Conservation (phyloP, 2,329 filamentous ascomycete genomes). For the Phyllosticta citrichinensis region DNA sequence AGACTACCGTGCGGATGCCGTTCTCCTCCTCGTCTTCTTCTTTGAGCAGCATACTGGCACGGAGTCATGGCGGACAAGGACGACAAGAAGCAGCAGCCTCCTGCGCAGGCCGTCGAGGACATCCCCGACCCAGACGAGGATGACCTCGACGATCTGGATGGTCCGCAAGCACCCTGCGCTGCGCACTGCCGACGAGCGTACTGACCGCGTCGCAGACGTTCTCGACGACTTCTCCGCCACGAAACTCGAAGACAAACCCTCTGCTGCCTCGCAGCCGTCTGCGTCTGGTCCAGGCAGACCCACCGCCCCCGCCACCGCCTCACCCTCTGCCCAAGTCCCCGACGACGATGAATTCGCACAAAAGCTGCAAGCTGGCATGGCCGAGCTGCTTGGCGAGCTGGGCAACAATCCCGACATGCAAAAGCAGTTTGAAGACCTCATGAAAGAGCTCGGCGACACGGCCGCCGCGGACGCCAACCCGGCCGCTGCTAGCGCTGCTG, state of each 20-base stretch:
- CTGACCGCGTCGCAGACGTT: constrained; percentile 54
- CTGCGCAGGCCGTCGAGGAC: constrained; percentile 13
- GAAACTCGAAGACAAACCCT: constrained; percentile 39
- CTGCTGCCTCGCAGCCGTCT: constrained; percentile 24
- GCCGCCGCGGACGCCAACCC: constrained; percentile 18
- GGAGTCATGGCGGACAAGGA: constrained; percentile 3
- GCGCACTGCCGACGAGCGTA: not conserved
- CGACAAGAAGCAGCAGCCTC: not conserved
- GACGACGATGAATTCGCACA: constrained; percentile 71
- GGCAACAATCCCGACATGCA: constrained; percentile 57
- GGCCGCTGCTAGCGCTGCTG: constrained; percentile 12
- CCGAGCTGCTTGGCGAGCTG: constrained; percentile 64
- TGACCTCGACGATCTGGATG: constrained; percentile 84
- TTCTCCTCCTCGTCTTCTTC: not conserved
- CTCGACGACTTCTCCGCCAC: constrained; percentile 78
- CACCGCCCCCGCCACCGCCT: constrained; percentile 19
- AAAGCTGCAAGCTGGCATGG: constrained; percentile 85
- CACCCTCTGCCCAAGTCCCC: constrained; percentile 25
- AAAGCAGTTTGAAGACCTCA: constrained; percentile 66
- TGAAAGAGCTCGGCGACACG: constrained; percentile 56
- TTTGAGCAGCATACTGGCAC: not conserved
- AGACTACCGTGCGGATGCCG: not conserved
- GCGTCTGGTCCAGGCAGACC: constrained; percentile 31
- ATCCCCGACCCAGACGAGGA: constrained; percentile 82
- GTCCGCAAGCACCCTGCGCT: constrained; percentile 34